These are phyloP conservation scores for Penicillium turbatum DNA, from an alignment of 495 filamentous ascomycete species.

Conservation along the genomic window DNA sequence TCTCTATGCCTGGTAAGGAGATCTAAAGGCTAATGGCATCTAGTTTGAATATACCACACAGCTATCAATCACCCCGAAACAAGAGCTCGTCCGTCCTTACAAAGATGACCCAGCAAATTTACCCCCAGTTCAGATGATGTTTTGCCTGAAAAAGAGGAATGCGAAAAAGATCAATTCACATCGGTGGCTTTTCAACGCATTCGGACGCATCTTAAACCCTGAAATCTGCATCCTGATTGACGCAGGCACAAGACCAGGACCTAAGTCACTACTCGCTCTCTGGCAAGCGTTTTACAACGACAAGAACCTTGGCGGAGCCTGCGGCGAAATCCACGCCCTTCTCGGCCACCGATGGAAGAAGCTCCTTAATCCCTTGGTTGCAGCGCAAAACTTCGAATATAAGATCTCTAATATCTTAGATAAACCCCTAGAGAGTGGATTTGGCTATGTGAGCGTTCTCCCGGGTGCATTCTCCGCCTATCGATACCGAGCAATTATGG, in stretches of 20 bases:
- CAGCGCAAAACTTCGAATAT: constrained; percentile 97
- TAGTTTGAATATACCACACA: constrained; percentile 96
- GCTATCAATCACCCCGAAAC: constrained; percentile 85
- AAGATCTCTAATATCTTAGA: constrained; percentile 98
- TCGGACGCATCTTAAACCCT: constrained; percentile 91
- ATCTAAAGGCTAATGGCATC: background rate
- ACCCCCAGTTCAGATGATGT: constrained; percentile 93
- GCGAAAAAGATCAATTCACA: constrained; percentile 99
- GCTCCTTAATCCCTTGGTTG: constrained; percentile 87
- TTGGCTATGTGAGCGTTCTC: constrained; percentile 93
- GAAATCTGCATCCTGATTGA: constrained; percentile 94
- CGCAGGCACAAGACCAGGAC: constrained; percentile 89
- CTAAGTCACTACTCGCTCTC: constrained; percentile 80
- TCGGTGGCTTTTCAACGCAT: constrained; percentile 95
- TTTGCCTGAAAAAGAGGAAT: constrained; percentile 95
- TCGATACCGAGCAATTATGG: constrained; percentile 95
- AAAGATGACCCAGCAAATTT: constrained; percentile 75
- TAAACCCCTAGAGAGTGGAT: constrained; percentile 92
- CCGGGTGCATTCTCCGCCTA: constrained; percentile 98
- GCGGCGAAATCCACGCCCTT: constrained; percentile 98
- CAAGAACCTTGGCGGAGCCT: constrained; percentile 94
- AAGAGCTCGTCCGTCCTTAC: constrained; percentile 86
- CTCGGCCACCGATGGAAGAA: constrained; percentile 84
- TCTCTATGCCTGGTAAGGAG: background rate
- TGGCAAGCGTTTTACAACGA: constrained; percentile 99